phyloP scores from a whole-genome alignment of 2,329 filamentous ascomycete species.

The Botrytis cinerea region DNA sequence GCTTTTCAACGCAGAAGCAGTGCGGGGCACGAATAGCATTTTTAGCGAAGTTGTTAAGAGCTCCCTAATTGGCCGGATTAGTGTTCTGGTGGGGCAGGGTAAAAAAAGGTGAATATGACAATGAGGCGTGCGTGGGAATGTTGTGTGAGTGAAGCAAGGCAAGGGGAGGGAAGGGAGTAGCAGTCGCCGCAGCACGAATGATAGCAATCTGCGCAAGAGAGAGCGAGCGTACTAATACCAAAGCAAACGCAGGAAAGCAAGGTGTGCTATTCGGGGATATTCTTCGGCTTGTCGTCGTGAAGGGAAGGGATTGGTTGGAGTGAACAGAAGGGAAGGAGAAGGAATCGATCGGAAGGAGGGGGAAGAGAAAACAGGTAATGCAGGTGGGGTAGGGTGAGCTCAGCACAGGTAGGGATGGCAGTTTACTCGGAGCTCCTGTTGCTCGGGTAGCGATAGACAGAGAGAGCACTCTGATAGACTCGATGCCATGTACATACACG shows the following conservation, averaged over 20 bases:
- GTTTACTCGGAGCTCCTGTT: background rate
- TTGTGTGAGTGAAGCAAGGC: background rate
- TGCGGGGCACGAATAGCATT: constrained; percentile 26
- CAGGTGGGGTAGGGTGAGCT: constrained; percentile 8
- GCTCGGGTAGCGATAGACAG: no score
- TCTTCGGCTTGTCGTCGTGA: background rate
- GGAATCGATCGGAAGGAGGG: constrained; percentile 19
- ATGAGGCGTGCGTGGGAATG: constrained; percentile 12
- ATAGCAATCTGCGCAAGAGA: background rate
- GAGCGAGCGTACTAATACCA: background rate
- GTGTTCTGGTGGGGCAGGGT: constrained; percentile 5
- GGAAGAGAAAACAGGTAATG: background rate
- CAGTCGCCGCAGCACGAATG: background rate
- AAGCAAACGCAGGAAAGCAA: background rate
- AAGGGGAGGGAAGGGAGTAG: background rate
- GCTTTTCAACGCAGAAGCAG: constrained; percentile 25
- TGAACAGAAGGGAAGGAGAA: constrained; percentile 11
- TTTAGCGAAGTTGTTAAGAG: constrained; percentile 20
- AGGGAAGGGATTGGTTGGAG: background rate
- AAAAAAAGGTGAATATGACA: background rate
- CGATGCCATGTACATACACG: no score
- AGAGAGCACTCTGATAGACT: background rate
- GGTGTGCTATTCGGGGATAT: background rate
- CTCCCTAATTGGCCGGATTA: constrained; percentile 12
- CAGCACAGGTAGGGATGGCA: background rate